phyloP scores from a whole-genome alignment of 1,284 basidiomycete species.

The Cystobasidiaceae sp. region DNA sequence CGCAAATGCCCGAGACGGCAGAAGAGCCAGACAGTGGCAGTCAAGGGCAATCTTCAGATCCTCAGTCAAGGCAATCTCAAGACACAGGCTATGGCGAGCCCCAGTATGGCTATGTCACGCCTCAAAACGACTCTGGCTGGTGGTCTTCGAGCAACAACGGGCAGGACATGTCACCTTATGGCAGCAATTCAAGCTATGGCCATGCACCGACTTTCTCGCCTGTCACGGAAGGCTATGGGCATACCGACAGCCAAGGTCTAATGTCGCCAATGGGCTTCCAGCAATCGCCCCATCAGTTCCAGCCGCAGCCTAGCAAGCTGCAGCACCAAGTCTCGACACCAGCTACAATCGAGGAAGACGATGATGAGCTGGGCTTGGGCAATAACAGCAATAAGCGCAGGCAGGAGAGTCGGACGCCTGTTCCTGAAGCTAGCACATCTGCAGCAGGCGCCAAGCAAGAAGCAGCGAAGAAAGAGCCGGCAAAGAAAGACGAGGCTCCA shows the following conservation, averaged over 20 bases:
- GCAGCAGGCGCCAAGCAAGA: background rate
- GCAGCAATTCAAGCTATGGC: conserved; percentile 9
- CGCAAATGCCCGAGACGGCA: conserved; percentile 25
- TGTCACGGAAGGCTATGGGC: conserved; percentile 23
- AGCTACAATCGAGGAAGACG: conserved; percentile 55
- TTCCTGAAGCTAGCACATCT: no score
- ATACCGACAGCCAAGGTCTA: conserved; percentile 40
- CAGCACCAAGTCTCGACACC: conserved; percentile 8
- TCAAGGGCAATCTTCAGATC: background rate
- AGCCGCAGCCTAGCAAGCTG: conserved; percentile 16
- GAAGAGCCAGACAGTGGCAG: conserved; percentile 8
- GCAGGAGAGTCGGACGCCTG: no score
- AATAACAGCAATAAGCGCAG: conserved; percentile 55
- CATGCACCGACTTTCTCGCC: conserved; percentile 29
- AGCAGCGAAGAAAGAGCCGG: background rate
- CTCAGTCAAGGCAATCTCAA: background rate
- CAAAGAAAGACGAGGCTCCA: conserved; percentile 1
- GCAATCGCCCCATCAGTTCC: conserved; percentile 29
- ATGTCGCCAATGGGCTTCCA: conserved; percentile 41
- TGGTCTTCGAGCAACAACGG: conserved; percentile 18
- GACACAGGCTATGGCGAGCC: background rate
- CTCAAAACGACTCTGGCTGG: conserved; percentile 30
- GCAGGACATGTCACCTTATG: conserved; percentile 2
- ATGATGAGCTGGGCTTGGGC: conserved; percentile 86
- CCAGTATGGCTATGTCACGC: conserved; percentile 29